Evolutionary conservation across 2,329 filamentous ascomycete genomes (phyloP).

Genomic region (Biscogniauxia marginata): DNA sequence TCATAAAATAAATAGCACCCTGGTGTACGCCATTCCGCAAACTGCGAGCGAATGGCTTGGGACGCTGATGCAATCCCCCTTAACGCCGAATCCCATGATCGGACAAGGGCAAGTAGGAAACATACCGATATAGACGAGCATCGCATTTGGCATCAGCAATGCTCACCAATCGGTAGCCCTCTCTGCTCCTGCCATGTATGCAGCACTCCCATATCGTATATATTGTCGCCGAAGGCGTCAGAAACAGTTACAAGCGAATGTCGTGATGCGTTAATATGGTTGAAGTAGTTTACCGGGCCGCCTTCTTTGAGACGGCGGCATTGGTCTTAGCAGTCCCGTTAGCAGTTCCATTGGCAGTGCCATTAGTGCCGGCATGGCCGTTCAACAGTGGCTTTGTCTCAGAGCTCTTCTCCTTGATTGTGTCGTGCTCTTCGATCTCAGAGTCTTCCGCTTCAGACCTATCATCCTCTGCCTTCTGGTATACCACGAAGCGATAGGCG

Average conservation of each 20-base stretch:
- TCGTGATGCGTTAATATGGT: conserved; percentile 9
- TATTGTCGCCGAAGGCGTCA: conserved; percentile 2
- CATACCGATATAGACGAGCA: not conserved
- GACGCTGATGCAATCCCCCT: conserved; percentile 12
- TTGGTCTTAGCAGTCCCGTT: conserved; percentile 25
- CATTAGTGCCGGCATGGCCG: conserved; percentile 30
- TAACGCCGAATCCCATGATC: conserved; percentile 15
- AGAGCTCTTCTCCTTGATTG: conserved; percentile 17
- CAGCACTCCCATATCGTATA: conserved; percentile 17
- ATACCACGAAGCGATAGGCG: conserved; percentile 66
- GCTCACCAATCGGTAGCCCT: conserved; percentile 1
- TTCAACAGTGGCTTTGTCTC: conserved; percentile 25
- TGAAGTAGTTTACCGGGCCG: conserved; percentile 17
- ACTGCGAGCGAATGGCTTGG: conserved; percentile 18
- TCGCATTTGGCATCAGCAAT: not conserved
- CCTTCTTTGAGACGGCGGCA: no score
- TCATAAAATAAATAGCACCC: conserved; percentile 5
- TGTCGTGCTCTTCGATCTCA: conserved; percentile 47
- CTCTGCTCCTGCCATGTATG: conserved; percentile 13
- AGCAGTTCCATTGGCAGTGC: conserved; percentile 17
- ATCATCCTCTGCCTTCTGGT: conserved; percentile 64
- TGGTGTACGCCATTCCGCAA: conserved; percentile 10
- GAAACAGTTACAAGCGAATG: conserved; percentile 16
- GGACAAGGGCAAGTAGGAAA: not conserved
- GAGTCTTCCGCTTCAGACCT: conserved; percentile 69